Conservation (phyloP, 106 monocot genomes). For the Acorus gramineus region DNA sequence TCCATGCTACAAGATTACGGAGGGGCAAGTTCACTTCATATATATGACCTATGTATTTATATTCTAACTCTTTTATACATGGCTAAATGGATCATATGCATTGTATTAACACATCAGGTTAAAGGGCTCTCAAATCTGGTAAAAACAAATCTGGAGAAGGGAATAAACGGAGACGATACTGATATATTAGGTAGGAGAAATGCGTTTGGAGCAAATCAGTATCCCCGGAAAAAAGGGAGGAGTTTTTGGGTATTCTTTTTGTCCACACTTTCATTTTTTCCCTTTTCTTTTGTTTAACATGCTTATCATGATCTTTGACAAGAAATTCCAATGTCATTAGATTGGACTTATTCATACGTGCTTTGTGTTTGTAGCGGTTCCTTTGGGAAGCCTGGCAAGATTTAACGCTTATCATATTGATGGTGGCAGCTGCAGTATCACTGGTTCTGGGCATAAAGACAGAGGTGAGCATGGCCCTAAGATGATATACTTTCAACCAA, state of each 20-base stretch:
- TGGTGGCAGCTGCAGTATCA: too few species aligned
- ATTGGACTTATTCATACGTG: too few species aligned
- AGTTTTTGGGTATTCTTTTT: conserved; percentile 56
- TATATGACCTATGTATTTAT: not conserved
- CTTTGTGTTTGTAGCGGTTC: too few species aligned
- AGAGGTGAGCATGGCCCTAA: too few species aligned
- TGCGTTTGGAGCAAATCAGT: conserved; percentile 79
- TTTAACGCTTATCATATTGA: too few species aligned
- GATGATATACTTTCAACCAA: too few species aligned
- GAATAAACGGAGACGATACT: conserved; percentile 60
- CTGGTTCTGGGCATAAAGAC: too few species aligned
- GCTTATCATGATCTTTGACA: too few species aligned
- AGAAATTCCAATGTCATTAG: too few species aligned
- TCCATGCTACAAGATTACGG: conserved; percentile 60
- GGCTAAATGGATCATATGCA: not conserved
- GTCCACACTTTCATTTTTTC: not conserved
- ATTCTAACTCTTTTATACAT: not conserved
- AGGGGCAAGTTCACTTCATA: conserved; percentile 45
- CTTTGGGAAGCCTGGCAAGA: too few species aligned
- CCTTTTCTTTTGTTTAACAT: not conserved
- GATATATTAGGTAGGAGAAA: conserved; percentile 50
- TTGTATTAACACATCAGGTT: conserved; percentile 23
- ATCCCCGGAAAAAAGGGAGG: conserved; percentile 83
- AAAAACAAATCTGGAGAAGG: conserved; percentile 56
- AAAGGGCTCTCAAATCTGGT: conserved; percentile 47